These are phyloP conservation scores for Aspergillus homomorphus DNA, from an alignment of 495 filamentous ascomycete genomes.

Conservation along the genomic window DNA sequence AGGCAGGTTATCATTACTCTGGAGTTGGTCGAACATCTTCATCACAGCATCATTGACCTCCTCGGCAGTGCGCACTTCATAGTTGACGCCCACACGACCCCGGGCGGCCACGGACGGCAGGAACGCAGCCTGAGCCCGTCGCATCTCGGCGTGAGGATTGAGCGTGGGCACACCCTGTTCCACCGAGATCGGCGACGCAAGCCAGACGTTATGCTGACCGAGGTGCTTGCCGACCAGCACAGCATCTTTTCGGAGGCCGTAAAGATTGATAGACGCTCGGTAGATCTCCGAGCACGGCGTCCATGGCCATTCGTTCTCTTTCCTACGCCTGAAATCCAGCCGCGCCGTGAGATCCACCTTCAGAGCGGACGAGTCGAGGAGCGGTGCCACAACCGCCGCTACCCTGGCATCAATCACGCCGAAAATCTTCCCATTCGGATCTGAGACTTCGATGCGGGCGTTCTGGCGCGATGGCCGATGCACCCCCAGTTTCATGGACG, in stretches of 20 bases:
- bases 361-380: slow-evolving; percentile 62
- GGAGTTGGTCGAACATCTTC: slow-evolving; percentile 81
- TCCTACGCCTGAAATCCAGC: slow-evolving; percentile 58
- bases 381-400: slow-evolving; percentile 60
- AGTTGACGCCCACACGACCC: slow-evolving; percentile 35
- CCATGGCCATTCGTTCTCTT: slow-evolving; percentile 54
- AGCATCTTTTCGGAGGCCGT: slow-evolving; percentile 68
- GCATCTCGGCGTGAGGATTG: slow-evolving; percentile 63
- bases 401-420: slow-evolving; percentile 71
- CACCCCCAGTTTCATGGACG: slow-evolving; percentile 67
- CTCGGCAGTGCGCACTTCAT: slow-evolving; percentile 66
- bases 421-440: slow-evolving; percentile 66
- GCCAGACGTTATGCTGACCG: slow-evolving; percentile 58
- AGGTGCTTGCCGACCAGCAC: slow-evolving; percentile 62
- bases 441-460: slow-evolving; percentile 62
- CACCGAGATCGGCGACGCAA: slow-evolving; percentile 59
- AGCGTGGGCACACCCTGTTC: slow-evolving; percentile 62
- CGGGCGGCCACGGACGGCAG: slow-evolving; percentile 22
- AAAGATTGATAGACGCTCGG: slow-evolving; percentile 67
- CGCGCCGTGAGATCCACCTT: slow-evolving; percentile 64
- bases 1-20: slow-evolving; percentile 68
- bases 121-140: slow-evolving; percentile 32
- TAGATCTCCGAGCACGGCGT: slow-evolving; percentile 50
- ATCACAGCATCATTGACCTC: slow-evolving; percentile 82
- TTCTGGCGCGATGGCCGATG: slow-evolving; percentile 50